These are phyloP conservation scores for Solanum megistacrolobum DNA, from an alignment of 257 asterid species.

Conservation along the genomic window DNA sequence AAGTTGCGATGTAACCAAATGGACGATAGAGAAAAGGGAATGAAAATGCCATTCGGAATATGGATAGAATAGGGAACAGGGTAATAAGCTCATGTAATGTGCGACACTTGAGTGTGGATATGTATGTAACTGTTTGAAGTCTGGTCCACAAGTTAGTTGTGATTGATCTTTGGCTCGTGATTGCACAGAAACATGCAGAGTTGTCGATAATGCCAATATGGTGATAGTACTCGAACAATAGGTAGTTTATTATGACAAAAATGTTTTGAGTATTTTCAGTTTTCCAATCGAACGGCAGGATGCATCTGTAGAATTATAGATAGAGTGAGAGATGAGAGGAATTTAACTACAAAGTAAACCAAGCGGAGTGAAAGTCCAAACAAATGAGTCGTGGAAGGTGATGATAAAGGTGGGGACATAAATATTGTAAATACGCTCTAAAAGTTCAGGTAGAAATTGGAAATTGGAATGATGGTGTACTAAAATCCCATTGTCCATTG, in stretches of 20 bases:
- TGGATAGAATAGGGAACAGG: not conserved
- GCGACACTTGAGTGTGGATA: not conserved
- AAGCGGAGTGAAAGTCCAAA: not conserved
- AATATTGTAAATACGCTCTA: not conserved
- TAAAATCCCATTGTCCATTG: not conserved
- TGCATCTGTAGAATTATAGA: not conserved
- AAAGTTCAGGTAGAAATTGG: not conserved
- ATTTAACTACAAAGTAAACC: not conserved
- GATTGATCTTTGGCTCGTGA: not conserved
- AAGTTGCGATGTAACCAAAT: not conserved
- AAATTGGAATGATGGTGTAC: not conserved
- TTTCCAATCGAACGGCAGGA: not conserved
- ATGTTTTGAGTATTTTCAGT: not conserved
- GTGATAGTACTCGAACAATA: not conserved
- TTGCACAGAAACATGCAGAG: not conserved
- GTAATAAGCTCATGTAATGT: not conserved
- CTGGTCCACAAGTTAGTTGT: not conserved
- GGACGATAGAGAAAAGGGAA: not conserved
- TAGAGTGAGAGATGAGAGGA: not conserved
- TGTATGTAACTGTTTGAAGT: not conserved
- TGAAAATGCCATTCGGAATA: not conserved
- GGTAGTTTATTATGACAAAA: not conserved
- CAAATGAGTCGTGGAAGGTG: not conserved
- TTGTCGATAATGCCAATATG: not conserved
- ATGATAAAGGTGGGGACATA: not conserved